Conservation (phyloP, 331 rosid genomes). For the Phaseolus coccineus region DNA sequence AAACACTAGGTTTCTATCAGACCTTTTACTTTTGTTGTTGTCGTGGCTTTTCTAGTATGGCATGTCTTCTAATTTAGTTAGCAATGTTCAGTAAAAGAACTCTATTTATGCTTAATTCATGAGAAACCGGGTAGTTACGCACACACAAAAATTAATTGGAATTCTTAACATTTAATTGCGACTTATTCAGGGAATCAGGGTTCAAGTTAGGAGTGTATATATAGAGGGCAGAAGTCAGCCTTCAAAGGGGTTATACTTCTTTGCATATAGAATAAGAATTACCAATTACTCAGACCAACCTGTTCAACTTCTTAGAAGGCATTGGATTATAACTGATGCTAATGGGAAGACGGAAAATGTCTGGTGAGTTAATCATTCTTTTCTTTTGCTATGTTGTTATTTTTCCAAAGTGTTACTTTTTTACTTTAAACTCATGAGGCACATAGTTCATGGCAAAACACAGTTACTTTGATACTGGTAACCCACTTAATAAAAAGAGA, state of each 20-base stretch:
- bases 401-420: constrained; percentile 9
- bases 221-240: constrained; percentile 96
- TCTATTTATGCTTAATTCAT: background rate
- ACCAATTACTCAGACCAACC: constrained; percentile 83
- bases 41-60: constrained; percentile 10
- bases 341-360: constrained; percentile 84
- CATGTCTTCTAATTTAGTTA: constrained; percentile 32
- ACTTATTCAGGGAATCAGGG: constrained; percentile 82
- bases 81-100: constrained; percentile 1
- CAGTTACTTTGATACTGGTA: constrained; percentile 26
- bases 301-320: constrained; percentile 93
- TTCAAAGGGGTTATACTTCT: constrained; percentile 75
- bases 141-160: background rate
- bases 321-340: constrained; percentile 93
- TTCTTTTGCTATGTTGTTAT: constrained; percentile 34
- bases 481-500: background rate
- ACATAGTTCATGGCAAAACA: constrained; percentile 25
- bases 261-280: constrained; percentile 91
- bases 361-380: constrained; percentile 63
- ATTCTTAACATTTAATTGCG: constrained; percentile 35
- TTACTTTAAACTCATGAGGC: constrained; percentile 22
- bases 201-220: constrained; percentile 91
- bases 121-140: constrained; percentile 6
- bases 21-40: constrained; percentile 12
- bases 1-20: background rate